A percentile compares a stretch with the other conserved stretches of the same genome.
Evolutionary conservation across 2,329 filamentous ascomycete genomes (phyloP).

Genomic region (Fusarium hostae): DNA sequence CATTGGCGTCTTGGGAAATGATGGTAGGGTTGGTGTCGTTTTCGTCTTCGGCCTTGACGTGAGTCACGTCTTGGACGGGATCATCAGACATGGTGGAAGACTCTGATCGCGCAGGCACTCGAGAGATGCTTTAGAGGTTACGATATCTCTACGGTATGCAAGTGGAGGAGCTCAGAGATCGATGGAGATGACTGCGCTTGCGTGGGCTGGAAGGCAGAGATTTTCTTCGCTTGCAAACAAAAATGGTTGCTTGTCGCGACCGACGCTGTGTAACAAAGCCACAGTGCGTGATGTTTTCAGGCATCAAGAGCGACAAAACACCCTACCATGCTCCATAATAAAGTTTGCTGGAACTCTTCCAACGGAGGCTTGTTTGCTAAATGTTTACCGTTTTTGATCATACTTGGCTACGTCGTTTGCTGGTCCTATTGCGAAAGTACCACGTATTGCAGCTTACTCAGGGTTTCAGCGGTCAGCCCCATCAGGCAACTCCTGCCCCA

Average conservation of each 20-base stretch:
- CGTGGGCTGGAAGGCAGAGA: background rate
- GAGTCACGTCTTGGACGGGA: background rate
- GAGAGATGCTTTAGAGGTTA: too few relatives aligned
- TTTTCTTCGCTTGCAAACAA: background rate
- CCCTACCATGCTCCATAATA: too few relatives aligned
- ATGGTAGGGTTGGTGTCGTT: background rate
- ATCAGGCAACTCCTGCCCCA: background rate
- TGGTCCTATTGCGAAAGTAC: too few relatives aligned
- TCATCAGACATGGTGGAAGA: fast-evolving
- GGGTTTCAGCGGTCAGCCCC: too few relatives aligned
- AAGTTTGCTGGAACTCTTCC: too few relatives aligned
- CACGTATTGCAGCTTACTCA: fast-evolving
- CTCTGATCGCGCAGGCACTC: too few relatives aligned
- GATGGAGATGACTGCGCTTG: fast-evolving
- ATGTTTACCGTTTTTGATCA: too few relatives aligned
- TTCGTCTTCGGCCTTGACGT: background rate
- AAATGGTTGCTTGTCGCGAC: background rate
- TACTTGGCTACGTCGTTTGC: too few relatives aligned
- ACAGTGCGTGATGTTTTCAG: background rate
- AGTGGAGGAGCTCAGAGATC: fast-evolving
- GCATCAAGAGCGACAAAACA: background rate
- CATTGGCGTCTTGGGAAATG: fast-evolving
- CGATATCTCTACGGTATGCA: background rate
- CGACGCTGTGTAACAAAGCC: background rate
- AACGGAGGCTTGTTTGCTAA: too few relatives aligned